Conservation (phyloP, 2,329 filamentous ascomycete genomes). For the Acarospora socialis region DNA sequence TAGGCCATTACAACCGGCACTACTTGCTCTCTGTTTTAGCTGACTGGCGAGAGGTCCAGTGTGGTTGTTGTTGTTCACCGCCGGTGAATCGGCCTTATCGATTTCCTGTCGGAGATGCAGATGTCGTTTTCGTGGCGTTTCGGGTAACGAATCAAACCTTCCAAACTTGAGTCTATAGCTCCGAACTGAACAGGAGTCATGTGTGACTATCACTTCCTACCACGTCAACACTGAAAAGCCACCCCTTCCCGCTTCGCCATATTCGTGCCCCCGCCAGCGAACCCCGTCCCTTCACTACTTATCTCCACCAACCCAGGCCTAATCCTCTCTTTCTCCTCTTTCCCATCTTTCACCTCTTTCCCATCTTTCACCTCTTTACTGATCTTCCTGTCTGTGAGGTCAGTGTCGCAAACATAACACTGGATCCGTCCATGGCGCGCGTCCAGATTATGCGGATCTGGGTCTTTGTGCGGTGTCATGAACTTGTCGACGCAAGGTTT, state of each 20-base stretch:
- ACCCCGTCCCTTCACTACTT: slow-evolving; percentile 78
- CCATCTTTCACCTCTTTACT: slow-evolving; percentile 18
- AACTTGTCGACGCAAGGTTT: slow-evolving; percentile 66
- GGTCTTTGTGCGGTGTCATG: slow-evolving; percentile 43
- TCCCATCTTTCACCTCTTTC: slow-evolving; percentile 21
- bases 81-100: too few relatives aligned
- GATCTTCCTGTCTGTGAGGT: slow-evolving; percentile 45
- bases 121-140: too few relatives aligned
- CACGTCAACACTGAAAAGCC: slow-evolving; percentile 68
- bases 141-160: too few relatives aligned
- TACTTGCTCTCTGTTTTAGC: too few relatives aligned
- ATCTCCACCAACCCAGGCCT: slow-evolving; percentile 64
- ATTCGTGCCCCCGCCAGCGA: slow-evolving; percentile 74
- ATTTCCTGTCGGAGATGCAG: too few relatives aligned
- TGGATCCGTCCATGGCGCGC: slow-evolving; percentile 36
- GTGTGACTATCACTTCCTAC: too few relatives aligned
- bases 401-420: slow-evolving; percentile 79
- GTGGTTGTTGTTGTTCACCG: too few relatives aligned
- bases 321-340: slow-evolving; percentile 39
- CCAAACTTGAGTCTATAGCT: too few relatives aligned
- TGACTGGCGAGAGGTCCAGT: too few relatives aligned
- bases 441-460: slow-evolving; percentile 45
- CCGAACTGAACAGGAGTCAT: too few relatives aligned
- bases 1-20: too few relatives aligned
- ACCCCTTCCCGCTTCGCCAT: slow-evolving; percentile 66